Base-by-base conservation (phyloP, 805 yeast genomes). In the Wickerhamiella cacticola region DNA sequence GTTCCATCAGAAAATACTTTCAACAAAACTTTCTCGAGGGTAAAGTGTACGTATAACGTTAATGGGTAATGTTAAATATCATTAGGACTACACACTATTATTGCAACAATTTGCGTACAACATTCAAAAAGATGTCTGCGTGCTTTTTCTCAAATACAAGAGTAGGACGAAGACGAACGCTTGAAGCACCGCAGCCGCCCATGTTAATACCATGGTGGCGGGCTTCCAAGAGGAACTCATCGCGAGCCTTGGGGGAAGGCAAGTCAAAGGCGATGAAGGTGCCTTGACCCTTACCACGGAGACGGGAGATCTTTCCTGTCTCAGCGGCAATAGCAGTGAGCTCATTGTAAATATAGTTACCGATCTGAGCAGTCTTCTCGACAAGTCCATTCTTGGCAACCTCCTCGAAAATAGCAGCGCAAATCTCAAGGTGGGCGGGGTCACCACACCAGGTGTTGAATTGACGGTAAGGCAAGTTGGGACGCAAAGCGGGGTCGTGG, bases 391-490 rank as follows among this genome's bases (percentile, higher is more conserved):
- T 66, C 56, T 76, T 75, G 43, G 68, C 66, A 43, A 82, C 69
- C 68, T 83, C 87, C 55, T 73, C 63, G 58, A 76, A 76, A 61
- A 84, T 81, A 55, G 84, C 78, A 59, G 81, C 79, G 49, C 88
- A 82, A 58, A 85, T 71, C 58, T 83, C 69, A 63, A 82, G 74
- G 67, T 80, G 78, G 51, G 87, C 80, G 63, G 94, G 88, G 68
- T 83, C 94, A 59, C 94, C 94, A 68, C 89, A 82, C 94, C 94
- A 83, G 50, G 94, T 83, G 78, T 83, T 83, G 75, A 83, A 83
- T 72, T 84, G 94, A 65, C 94, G 78, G 74, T 80, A 83, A n/a
- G 94, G 78, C 60, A 67, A 64, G 65, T 77, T 72, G 59, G 94
- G 94, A 56, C 80, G 72, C 51, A 83, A 67, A 58, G 78, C 80